phyloP scores from a whole-genome alignment of 2,329 filamentous ascomycete species.

The Kalmusia sp. region DNA sequence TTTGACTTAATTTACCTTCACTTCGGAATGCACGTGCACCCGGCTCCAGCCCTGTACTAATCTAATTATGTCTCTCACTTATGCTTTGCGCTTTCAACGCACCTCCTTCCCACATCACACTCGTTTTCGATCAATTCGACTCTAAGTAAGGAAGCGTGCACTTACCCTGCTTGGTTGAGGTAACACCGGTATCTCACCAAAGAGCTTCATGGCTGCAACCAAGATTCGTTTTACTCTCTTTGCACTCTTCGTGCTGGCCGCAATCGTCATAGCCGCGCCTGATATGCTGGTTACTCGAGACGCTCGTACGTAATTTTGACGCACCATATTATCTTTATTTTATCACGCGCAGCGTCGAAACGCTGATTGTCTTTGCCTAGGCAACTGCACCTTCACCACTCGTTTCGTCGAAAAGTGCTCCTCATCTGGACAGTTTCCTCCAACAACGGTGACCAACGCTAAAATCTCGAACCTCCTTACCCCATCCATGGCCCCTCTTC shows the following conservation, averaged over 20 bases:
- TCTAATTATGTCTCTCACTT: background rate
- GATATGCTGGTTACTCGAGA: background rate
- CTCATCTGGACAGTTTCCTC: background rate
- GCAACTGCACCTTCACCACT: background rate
- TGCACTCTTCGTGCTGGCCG: background rate
- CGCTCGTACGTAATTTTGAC: background rate
- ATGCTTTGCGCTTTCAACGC: background rate
- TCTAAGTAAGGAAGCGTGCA: background rate
- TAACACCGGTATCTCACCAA: background rate
- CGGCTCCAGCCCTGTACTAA: background rate
- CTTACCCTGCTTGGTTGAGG: background rate
- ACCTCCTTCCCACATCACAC: background rate
- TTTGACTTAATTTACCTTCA: background rate
- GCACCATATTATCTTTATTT: background rate
- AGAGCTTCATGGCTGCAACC: background rate
- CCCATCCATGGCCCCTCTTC: background rate
- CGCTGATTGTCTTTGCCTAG: background rate
- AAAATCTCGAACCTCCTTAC: constrained; percentile 1
- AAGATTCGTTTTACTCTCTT: background rate
- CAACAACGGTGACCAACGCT: background rate
- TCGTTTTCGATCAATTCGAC: background rate
- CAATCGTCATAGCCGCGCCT: background rate
- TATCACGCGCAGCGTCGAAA: too few species aligned
- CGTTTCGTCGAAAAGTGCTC: too few species aligned
- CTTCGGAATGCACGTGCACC: background rate